These are phyloP conservation scores for Wallacemonas rigidus DNA, from an alignment of 208 protist genomes.

Conservation along the genomic window DNA sequence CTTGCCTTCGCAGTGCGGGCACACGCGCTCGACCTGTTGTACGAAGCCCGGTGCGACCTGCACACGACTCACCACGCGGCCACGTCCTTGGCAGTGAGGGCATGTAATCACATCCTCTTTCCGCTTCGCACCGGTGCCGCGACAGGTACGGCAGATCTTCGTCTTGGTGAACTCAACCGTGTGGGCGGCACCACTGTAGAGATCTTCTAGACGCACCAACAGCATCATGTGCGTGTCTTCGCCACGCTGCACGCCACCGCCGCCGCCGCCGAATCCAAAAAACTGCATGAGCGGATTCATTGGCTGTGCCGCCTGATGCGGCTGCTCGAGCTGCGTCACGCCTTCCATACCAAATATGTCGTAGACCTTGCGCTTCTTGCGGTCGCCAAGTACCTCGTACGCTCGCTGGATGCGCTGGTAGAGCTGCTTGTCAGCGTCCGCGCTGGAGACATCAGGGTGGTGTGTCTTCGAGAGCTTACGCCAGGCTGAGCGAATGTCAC, in stretches of 20 bases:
- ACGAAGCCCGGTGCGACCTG: slow-evolving; percentile 51
- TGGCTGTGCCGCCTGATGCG: slow-evolving; percentile 26
- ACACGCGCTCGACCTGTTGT: slow-evolving; percentile 53
- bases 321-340: slow-evolving; percentile 51
- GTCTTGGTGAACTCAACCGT: slow-evolving; percentile 78
- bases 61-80: slow-evolving; percentile 34
- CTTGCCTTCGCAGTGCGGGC: slow-evolving; percentile 73
- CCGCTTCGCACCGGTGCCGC: slow-evolving; percentile 41
- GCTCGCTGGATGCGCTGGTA: slow-evolving; percentile 74
- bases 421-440: slow-evolving; percentile 35
- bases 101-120: slow-evolving; percentile 36
- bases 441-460: slow-evolving; percentile 54
- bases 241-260: slow-evolving; percentile 43
- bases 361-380: slow-evolving; percentile 72
- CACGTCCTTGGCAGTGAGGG: slow-evolving; percentile 41
- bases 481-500: slow-evolving; percentile 51
- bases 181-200: slow-evolving; percentile 90
- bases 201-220: slow-evolving; percentile 87
- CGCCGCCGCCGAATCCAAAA: slow-evolving; percentile 27
- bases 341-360: slow-evolving; percentile 73
- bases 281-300: slow-evolving; percentile 40
- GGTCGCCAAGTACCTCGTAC: slow-evolving; percentile 75
- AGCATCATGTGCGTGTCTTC: slow-evolving; percentile 73
- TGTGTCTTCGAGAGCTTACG: slow-evolving; percentile 46
- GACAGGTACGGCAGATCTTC: slow-evolving; percentile 74